phyloP scores from a whole-genome alignment of 1,284 basidiomycete species.

The Spongispora temasekensis region DNA sequence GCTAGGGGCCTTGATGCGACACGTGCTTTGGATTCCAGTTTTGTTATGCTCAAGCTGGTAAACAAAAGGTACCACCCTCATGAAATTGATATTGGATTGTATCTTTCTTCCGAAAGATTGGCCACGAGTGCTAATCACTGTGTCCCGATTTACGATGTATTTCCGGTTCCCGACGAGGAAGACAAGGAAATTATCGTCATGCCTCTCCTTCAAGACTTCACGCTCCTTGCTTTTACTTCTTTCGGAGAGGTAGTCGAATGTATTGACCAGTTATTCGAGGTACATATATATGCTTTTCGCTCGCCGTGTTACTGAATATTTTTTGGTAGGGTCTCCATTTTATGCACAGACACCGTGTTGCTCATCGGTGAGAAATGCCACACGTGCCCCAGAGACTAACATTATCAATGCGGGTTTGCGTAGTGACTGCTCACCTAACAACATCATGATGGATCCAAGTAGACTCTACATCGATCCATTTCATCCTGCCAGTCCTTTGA shows the following conservation, averaged over 20 bases:
- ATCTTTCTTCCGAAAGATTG: slow-evolving; percentile 19
- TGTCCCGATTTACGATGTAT: slow-evolving; percentile 35
- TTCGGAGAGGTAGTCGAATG: slow-evolving; percentile 38
- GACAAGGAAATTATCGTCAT: slow-evolving; percentile 31
- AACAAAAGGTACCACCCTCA: slow-evolving; percentile 13
- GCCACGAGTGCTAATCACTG: slow-evolving; percentile 35
- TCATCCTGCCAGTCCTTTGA: too few species aligned
- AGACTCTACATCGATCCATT: too few species aligned
- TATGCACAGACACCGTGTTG: too few species aligned
- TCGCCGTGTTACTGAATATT: too few species aligned
- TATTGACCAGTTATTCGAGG: slow-evolving; percentile 40
- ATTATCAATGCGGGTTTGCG: too few species aligned
- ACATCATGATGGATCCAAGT: too few species aligned
- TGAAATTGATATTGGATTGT: slow-evolving; percentile 30
- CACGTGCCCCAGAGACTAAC: too few species aligned
- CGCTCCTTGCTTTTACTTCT: slow-evolving; percentile 27
- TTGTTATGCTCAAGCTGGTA: slow-evolving; percentile 36
- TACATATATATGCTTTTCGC: too few species aligned
- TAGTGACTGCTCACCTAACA: too few species aligned
- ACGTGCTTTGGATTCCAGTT: slow-evolving; percentile 29
- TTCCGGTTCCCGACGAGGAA: slow-evolving; percentile 16
- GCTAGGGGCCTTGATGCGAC: slow-evolving; percentile 15
- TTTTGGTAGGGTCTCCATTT: too few species aligned
- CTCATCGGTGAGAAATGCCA: too few species aligned
- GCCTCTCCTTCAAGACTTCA: slow-evolving; percentile 30